A percentile compares a stretch with the other conserved stretches of the same genome.
phyloP scores from a whole-genome alignment of 2,329 filamentous ascomycete species.

The Fusarium begoniae region DNA sequence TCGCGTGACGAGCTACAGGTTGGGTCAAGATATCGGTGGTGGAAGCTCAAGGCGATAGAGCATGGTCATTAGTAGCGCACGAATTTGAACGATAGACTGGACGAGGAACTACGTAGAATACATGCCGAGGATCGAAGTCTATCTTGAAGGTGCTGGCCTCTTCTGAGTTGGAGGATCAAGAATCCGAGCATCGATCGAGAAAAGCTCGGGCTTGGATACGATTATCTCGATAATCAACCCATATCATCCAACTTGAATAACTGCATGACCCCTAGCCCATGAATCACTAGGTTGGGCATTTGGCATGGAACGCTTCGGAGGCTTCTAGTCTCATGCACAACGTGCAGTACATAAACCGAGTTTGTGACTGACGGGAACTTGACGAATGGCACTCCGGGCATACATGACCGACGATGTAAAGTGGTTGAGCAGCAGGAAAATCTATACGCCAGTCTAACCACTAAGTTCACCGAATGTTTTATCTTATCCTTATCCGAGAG shows the following conservation, averaged over 20 bases:
- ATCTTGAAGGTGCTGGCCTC: not conserved
- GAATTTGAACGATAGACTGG: slow-evolving; percentile 26
- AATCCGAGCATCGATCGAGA: not conserved
- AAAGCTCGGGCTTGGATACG: not conserved
- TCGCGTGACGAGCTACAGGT: slow-evolving; percentile 91
- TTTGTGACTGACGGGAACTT: not conserved
- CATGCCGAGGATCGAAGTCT: not conserved
- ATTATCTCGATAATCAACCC: slow-evolving; percentile 22
- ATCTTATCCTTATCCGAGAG: not conserved
- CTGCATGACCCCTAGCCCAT: not conserved
- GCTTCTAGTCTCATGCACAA: not conserved
- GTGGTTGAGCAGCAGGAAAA: not conserved
- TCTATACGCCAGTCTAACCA: not conserved
- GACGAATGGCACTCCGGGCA: not conserved
- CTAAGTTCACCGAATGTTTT: not conserved
- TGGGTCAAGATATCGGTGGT: slow-evolving; percentile 82
- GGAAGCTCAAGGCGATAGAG: slow-evolving; percentile 60
- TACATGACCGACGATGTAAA: slow-evolving; percentile 6
- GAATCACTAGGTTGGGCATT: not conserved
- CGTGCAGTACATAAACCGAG: not conserved
- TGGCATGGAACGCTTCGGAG: not conserved
- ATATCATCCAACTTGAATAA: not conserved
- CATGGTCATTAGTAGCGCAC: slow-evolving; percentile 12
- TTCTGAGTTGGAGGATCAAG: not conserved
- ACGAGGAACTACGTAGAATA: slow-evolving; percentile 9